Conservation (phyloP, 257 asterid species). For the Apocynum venetum region DNA sequence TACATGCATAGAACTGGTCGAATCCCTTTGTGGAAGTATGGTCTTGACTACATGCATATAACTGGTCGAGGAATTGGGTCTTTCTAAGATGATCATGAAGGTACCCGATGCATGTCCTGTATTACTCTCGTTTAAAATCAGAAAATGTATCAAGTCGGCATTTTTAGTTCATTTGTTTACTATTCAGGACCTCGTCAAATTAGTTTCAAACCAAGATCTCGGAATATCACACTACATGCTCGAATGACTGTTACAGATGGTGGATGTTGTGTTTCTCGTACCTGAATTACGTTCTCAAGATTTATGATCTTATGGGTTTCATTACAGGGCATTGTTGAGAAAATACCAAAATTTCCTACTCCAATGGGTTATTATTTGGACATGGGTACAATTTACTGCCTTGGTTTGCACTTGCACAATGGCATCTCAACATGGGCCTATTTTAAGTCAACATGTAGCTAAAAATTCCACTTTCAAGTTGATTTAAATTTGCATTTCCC, state of each 20-base stretch:
- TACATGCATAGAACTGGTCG: constrained; percentile 89
- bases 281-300: background rate
- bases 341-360: background rate
- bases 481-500: constrained; percentile 22
- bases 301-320: background rate
- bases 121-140: background rate
- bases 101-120: constrained; percentile 29
- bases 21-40: constrained; percentile 82
- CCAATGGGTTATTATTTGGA: background rate
- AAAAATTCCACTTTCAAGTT: background rate
- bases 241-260: constrained; percentile 98
- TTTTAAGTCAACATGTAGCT: background rate
- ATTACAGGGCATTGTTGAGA: background rate
- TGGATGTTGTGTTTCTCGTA: constrained; percentile 13
- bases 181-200: constrained; percentile 82
- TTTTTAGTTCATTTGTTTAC: background rate
- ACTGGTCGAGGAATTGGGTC: constrained; percentile 98
- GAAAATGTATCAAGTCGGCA: background rate
- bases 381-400: background rate
- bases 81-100: constrained; percentile 92
- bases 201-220: constrained; percentile 84
- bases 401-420: background rate
- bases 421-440: background rate
- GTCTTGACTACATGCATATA: constrained; percentile 97
- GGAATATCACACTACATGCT: constrained; percentile 66